phyloP scores from a whole-genome alignment of 2,329 filamentous ascomycete genomes.

The Beauveria sp. region DNA sequence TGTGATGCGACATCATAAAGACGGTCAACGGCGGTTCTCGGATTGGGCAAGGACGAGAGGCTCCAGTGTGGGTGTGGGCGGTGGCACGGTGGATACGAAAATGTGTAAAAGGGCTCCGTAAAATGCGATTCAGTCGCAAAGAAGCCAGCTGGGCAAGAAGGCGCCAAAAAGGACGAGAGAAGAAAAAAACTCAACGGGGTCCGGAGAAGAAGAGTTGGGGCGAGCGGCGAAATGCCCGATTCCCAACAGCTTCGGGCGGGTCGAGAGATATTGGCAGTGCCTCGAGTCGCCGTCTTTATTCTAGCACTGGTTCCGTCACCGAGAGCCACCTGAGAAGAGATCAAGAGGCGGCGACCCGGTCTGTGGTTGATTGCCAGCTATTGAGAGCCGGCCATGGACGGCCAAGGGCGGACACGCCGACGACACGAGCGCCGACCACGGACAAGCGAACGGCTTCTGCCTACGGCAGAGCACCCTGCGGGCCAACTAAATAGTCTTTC shows the following conservation, averaged over 20 bases:
- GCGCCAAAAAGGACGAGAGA: neutral
- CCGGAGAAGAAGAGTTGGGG: constrained; percentile 1
- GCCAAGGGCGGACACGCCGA: constrained; percentile 4
- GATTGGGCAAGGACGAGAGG: neutral
- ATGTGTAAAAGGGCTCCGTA: constrained; percentile 1
- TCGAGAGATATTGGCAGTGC: neutral
- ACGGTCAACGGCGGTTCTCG: constrained; percentile 13
- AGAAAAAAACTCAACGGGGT: constrained; percentile 1
- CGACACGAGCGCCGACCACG: neutral
- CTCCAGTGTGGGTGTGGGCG: neutral
- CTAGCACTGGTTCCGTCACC: constrained; percentile 6
- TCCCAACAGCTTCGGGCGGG: constrained; percentile 6
- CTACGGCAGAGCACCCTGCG: neutral
- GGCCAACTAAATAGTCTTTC: too few relatives aligned
- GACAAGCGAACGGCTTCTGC: neutral
- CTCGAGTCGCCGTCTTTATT: neutral
- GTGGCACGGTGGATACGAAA: neutral
- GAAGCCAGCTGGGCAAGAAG: neutral
- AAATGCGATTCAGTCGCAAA: constrained; percentile 7
- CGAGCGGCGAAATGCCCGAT: constrained; percentile 10
- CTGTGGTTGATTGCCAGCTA: neutral
- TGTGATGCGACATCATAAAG: constrained; percentile 9
- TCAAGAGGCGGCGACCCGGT: neutral
- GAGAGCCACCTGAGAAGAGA: neutral
- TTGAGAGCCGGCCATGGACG: neutral